Base-by-base conservation (phyloP, 1,284 basidiomycete species). In the Boletus smithii region DNA sequence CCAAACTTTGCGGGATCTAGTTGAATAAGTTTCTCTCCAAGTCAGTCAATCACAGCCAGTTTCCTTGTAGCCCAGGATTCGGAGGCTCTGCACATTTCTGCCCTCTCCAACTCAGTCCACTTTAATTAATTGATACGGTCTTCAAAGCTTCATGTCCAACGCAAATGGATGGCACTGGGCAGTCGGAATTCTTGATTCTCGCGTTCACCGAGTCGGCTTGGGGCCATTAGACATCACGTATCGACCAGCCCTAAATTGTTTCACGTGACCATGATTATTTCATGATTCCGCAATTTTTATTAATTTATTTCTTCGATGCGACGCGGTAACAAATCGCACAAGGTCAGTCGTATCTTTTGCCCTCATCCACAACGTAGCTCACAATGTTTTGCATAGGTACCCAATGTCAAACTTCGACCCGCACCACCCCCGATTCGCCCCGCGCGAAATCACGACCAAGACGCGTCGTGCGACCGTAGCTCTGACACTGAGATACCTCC, bases 401-500 rank as follows among this genome's bases (percentile, higher is more conserved):
- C 86, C 2, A 83, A 83, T 68, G 86, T 88, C 49, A 87, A 83
- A 54, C 75, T 88, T 51, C 79, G 84, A 16, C 83, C 87, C 6
- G 77, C 81, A n/a, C 73, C 72, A 33, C 66, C 63, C 43, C 53
- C 53, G 18, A 45, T 56, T n/a, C 49, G 48, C 18, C n/a, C 44
- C 0, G 17, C 45, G 0, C 46, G 36, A 31, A 26, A 16, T 10
- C 31, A 33, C 10, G 54, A 46, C n/a, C 48, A 4, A 0, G 46
- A 53, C 51, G 50, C 45, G 55, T 42, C 54, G 24, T 58, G 34
- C 30, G 59, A 55, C 33, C 48, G 7, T 17, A 55, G 55, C 40
- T 67, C 66, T 6, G 63, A 67, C 49, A 54, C 59, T 5, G 66
- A 67, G 51, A 55, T 60, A 29, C 58, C 67, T 33, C 60, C 66